Conservation (phyloP, 257 asterid species). For the Mentha longifolia region DNA sequence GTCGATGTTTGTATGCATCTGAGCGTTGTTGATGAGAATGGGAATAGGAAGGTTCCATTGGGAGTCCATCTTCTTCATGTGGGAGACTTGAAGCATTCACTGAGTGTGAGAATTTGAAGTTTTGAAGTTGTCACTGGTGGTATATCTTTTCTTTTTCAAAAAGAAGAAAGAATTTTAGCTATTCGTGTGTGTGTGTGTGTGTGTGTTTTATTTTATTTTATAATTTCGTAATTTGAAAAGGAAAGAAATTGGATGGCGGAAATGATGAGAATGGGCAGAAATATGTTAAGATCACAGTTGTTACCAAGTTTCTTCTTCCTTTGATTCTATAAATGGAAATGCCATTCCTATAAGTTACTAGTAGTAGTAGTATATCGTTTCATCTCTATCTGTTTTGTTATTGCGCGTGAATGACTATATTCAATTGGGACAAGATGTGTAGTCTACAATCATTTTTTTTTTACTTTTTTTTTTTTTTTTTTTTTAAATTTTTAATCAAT, state of each 20-base stretch:
- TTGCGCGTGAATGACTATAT: background rate
- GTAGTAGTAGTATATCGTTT: background rate
- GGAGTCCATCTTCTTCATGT: conserved; percentile 66
- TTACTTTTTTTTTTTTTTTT: no score
- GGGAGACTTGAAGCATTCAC: conserved; percentile 59
- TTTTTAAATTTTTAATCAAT: no score
- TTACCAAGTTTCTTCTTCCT: no score
- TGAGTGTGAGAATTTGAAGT: conserved; percentile 45
- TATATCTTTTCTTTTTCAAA: background rate
- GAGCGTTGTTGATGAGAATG: conserved; percentile 63
- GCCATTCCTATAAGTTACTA: no score
- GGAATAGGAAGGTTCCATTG: conserved; percentile 57
- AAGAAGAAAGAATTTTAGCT: background rate
- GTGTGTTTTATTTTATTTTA: no score
- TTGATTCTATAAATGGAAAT: no score
- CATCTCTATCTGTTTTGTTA: background rate
- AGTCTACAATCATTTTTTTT: no score
- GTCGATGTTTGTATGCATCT: conserved; percentile 74
- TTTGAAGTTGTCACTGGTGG: conserved; percentile 1
- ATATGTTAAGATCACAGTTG: no score
- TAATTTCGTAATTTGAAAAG: no score
- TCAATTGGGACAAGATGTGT: no score
- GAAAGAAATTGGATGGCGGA: background rate
- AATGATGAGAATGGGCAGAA: no score
- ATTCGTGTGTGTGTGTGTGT: no score